phyloP scores from a whole-genome alignment of 2,329 filamentous ascomycete genomes.

The Stachybotrys chartarum region DNA sequence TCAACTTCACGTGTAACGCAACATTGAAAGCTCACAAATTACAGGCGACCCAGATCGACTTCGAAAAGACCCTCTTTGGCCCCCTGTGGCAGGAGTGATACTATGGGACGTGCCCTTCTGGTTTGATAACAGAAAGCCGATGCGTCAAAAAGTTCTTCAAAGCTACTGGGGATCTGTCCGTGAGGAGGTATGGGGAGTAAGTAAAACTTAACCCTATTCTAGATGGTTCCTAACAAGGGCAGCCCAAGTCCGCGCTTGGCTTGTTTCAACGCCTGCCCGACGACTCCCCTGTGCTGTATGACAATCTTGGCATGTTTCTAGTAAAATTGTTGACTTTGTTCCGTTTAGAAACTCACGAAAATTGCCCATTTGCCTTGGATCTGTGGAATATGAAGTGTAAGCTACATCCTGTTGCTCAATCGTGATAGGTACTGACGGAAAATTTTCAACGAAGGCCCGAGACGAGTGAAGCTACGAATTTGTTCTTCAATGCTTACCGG shows the following conservation, averaged over 20 bases:
- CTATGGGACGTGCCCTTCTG: constrained; percentile 8
- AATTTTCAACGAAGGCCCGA: constrained; percentile 2
- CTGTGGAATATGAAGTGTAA: constrained; percentile 9
- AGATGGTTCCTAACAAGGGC: background rate
- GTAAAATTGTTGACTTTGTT: background rate
- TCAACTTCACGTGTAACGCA: background rate
- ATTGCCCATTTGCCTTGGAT: constrained; percentile 6
- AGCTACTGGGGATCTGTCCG: constrained; percentile 5
- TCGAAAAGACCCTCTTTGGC: constrained; percentile 2
- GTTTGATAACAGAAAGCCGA: constrained; percentile 6
- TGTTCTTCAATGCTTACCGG: constrained; percentile 8
- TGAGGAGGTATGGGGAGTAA: constrained; percentile 8
- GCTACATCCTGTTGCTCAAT: background rate
- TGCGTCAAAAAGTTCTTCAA: constrained; percentile 5
- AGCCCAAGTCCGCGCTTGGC: constrained; percentile 7
- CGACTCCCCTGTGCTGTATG: constrained; percentile 6
- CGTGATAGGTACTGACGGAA: background rate
- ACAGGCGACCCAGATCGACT: constrained; percentile 1
- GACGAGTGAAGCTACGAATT: constrained; percentile 4
- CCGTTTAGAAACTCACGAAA: constrained; percentile 3
- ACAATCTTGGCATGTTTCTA: background rate
- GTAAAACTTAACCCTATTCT: background rate
- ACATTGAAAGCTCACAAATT: background rate
- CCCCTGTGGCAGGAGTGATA: constrained; percentile 8
- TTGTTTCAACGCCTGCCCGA: constrained; percentile 6